A percentile compares a stretch with the other conserved stretches of the same genome.
phyloP scores from a whole-genome alignment of 176 grass and related monocot species.

The Raddia distichophylla region DNA sequence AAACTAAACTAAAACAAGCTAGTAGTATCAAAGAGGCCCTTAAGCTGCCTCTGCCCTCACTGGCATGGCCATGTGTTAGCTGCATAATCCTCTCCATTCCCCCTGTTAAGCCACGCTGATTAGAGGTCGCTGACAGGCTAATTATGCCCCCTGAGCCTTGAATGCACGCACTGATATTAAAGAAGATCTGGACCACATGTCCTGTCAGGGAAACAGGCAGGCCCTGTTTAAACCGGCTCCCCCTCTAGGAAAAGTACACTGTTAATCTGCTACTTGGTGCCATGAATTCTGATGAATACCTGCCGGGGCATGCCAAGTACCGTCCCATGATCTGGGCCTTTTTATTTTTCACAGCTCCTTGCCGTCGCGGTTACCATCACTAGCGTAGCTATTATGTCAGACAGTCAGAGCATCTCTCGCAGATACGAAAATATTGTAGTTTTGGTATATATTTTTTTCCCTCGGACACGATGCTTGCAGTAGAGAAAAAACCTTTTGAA shows the following conservation, averaged over 20 bases:
- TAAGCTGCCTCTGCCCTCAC: neutral
- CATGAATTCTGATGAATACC: slow-evolving; percentile 11
- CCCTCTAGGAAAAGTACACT: slow-evolving; percentile 2
- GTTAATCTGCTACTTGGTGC: slow-evolving; percentile 30
- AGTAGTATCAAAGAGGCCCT: too few relatives aligned
- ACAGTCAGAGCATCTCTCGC: too few relatives aligned
- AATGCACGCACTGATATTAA: slow-evolving; percentile 45
- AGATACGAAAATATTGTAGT: too few relatives aligned
- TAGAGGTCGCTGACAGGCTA: slow-evolving; percentile 25
- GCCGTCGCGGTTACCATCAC: slow-evolving; percentile 28
- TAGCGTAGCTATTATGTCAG: neutral
- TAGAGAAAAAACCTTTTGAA: too few relatives aligned
- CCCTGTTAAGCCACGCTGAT: neutral
- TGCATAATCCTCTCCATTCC: slow-evolving; percentile 8
- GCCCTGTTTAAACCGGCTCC: slow-evolving; percentile 27
- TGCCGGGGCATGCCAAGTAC: slow-evolving; percentile 9
- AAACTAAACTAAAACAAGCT: too few relatives aligned
- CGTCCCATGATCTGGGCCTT: neutral
- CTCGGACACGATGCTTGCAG: too few relatives aligned
- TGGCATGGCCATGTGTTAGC: slow-evolving; percentile 46
- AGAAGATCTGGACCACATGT: slow-evolving; percentile 51
- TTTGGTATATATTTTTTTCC: too few relatives aligned
- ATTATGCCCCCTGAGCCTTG: slow-evolving; percentile 17
- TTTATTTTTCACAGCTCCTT: neutral
- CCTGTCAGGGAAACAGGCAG: slow-evolving; percentile 45